These are phyloP conservation scores for Aaosphaeria pasadenensis DNA, from an alignment of 2,329 filamentous ascomycete genomes.

Conservation along the genomic window DNA sequence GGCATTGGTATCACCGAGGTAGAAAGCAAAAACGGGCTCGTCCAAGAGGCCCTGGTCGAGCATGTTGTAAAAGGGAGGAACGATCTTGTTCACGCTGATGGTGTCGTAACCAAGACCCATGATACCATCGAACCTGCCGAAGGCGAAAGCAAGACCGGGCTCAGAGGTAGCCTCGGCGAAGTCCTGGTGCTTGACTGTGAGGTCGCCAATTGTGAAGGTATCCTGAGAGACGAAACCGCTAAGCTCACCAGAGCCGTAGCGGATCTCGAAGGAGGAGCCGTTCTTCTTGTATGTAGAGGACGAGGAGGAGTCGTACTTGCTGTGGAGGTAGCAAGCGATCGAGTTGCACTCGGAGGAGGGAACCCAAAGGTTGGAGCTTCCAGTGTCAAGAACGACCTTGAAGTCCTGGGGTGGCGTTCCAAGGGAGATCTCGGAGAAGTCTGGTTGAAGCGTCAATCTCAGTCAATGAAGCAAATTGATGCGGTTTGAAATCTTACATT, in stretches of 20 bases:
- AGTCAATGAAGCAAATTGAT: too few species aligned
- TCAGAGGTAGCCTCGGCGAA: constrained; percentile 96
- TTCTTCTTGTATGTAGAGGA: constrained; percentile 95
- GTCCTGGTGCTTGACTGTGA: constrained; percentile 83
- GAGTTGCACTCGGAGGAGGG: constrained; percentile 86
- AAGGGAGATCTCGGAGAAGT: constrained; percentile 95
- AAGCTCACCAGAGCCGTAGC: constrained; percentile 91
- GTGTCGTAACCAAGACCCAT: constrained; percentile 91
- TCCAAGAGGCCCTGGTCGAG: constrained; percentile 85
- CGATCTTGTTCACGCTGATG: constrained; percentile 94
- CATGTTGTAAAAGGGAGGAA: constrained; percentile 96
- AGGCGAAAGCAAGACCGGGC: constrained; percentile 95
- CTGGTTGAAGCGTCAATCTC: constrained; percentile 32
- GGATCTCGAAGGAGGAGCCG: constrained; percentile 86
- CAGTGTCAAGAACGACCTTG: constrained; percentile 98
- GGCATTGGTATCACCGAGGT: constrained; percentile 73
- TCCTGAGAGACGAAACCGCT: constrained; percentile 94
- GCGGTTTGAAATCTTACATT: constrained; percentile 65
- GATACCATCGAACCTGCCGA: constrained; percentile 96
- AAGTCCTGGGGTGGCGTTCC: constrained; percentile 90
- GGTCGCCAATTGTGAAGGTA: constrained; percentile 79
- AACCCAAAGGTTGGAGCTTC: constrained; percentile 99
- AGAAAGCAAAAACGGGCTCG: constrained; percentile 93
- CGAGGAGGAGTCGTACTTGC: constrained; percentile 86
- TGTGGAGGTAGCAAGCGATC: constrained; percentile 97